Conservation (phyloP, 345 rosid genomes). For the Firmiana major region DNA sequence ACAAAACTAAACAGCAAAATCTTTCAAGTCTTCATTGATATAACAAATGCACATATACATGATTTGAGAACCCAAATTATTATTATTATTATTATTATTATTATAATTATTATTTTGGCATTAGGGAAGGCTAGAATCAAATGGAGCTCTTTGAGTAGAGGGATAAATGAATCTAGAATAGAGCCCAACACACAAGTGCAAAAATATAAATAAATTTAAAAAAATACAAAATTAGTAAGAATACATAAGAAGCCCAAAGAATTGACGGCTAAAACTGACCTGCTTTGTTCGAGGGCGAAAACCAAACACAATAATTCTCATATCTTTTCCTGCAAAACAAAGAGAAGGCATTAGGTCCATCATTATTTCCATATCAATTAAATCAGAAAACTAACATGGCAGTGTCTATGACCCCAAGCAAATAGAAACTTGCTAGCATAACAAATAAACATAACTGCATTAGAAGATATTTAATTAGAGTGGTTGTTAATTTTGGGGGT, state of each 20-base stretch:
- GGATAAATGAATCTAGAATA: background rate
- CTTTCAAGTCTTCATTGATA: background rate
- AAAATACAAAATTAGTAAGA: background rate
- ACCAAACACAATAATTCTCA: slow-evolving; percentile 91
- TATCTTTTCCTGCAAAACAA: slow-evolving; percentile 79
- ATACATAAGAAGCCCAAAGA: background rate
- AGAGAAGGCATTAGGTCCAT: background rate
- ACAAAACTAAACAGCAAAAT: background rate
- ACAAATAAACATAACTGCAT: background rate
- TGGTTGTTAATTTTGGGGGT: background rate
- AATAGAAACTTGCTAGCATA: background rate
- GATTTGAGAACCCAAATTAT: background rate
- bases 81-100: no score
- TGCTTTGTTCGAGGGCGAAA: slow-evolving; percentile 84
- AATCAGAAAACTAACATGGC: background rate
- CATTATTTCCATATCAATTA: background rate
- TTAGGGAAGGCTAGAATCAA: background rate
- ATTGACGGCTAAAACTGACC: slow-evolving; percentile 39
- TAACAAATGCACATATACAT: background rate
- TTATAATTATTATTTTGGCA: background rate
- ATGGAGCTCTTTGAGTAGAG: background rate
- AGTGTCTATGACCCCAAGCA: background rate
- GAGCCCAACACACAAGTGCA: background rate
- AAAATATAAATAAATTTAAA: background rate
- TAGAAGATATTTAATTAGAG: background rate